Evolutionary conservation across 495 filamentous ascomycete genomes (phyloP), one percentile per base, ranked within the genome.

Genomic region (Daldinia childiae): DNA sequence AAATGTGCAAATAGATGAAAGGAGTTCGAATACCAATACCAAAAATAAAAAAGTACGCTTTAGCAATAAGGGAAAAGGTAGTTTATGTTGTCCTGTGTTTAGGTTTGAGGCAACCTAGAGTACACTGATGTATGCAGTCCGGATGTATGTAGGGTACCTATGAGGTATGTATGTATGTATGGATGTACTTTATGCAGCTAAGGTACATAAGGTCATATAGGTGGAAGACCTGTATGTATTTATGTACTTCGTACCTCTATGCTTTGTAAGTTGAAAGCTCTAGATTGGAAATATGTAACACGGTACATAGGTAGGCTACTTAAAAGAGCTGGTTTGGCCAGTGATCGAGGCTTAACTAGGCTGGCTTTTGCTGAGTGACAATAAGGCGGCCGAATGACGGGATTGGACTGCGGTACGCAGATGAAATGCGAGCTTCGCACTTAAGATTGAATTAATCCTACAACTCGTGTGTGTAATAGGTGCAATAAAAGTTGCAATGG

Each of bases 291-390:
- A 48, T 48, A 24, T 48, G 43, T 24, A 24, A 48, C 19, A 12
- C 43, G 17, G 43, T 48, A 45, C 7, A 0, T 45, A 48, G 43
- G 43, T 11, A 48, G 43, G 43, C 19, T 48, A 48, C 43, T 8
- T 48, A 24, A 48, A 48, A 48, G 1, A 19, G 15, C 19, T 55
- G 64, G 64, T 45, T 30, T 55, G 64, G 50, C 55, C 63, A 39
- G 61, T 55, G 50, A 68, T 68, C 34, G 61, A 73, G 70, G 71
- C 66, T 69, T 60, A 54, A 19, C 59, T 27, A 48, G 70, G 58
- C 58, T 63, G 45, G 29, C 15, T 27, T 54, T 29, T 21, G 17
- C 21, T 24, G 4, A 39, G 58, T 58, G 39, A 62, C 57, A 50
- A 58, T 55, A 62, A 63, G 66, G 62, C 58, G 57, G 58, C 39